Base-by-base conservation (phyloP, 352 stramenopile genomes). In the Phytophthora fragariaefolia region DNA sequence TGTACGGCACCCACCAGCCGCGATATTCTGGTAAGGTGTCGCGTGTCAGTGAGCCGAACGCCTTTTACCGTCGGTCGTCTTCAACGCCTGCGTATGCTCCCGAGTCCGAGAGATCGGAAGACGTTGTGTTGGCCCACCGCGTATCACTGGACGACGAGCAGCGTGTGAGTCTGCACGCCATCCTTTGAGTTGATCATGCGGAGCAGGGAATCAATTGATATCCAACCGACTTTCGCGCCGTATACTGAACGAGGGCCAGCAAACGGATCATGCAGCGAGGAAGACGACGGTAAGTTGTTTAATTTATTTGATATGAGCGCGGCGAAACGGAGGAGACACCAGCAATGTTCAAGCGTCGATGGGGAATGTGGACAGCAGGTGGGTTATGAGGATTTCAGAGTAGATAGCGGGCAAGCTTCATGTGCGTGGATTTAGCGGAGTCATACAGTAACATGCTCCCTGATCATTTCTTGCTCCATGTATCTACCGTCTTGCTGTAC, bases 151-250 rank as follows among this genome's bases (percentile, higher is more conserved):
- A 87, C 63, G 70, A 89, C 22, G 77, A 82, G 13, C 76, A 86
- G 48, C 80, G 80, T 26, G 76, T 86, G 73, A 89, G 80, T 73
- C 71, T 89, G 47, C 80, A 89, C 60, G 80, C 80, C 43, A 89
- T 89, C 46, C 72, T 89, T n/a, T n/a, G n/a, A n/a, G n/a, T n/a
- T n/a, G n/a, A n/a, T n/a, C n/a, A n/a, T n/a, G n/a, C n/a, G n/a
- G n/a, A 58, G 52, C 34, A 73, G 20, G 40, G 52, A 48, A 8
- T 38, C 28, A 18, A 53, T 56, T 58, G 50, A 57, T 27, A 57
- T 38, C 22, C 18, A 10, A 23, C 24, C 8, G 32, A 63, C 17
- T 24, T 40, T 36, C 22, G 45, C 36, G 6, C 4, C 27, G 36
- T 65, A 48, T 46, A 55, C 46, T 61, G 36, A 59, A 24, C 58